phyloP scores from a whole-genome alignment of 345 rosid genomes.

The Citrus sp. region DNA sequence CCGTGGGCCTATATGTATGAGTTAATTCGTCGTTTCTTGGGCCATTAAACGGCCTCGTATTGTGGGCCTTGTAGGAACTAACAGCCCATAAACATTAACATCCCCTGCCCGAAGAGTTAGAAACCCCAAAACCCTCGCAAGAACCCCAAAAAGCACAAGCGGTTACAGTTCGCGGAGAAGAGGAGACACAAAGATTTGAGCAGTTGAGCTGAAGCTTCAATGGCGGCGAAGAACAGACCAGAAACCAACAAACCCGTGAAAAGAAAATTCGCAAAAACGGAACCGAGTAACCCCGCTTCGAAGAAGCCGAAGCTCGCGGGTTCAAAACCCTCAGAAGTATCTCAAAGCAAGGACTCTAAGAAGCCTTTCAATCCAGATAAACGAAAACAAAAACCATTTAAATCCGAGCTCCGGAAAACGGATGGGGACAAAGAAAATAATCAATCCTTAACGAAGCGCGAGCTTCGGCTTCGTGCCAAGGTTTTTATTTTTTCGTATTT shows the following conservation, averaged over 20 bases:
- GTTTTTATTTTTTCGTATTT: constrained; percentile 15
- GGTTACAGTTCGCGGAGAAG: not conserved
- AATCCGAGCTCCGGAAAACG: constrained; percentile 17
- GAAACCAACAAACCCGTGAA: constrained; percentile 21
- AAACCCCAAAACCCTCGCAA: constrained; percentile 19
- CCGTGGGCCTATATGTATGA: no score
- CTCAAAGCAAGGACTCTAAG: constrained; percentile 14
- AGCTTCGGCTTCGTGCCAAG: constrained; percentile 51
- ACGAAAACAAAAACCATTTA: not conserved
- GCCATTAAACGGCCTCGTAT: not conserved
- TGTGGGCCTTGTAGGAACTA: not conserved
- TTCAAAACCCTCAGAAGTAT: constrained; percentile 8
- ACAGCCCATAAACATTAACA: not conserved
- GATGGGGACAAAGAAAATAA: constrained; percentile 12
- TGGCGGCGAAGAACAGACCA: constrained; percentile 49
- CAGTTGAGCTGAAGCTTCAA: constrained; percentile 20
- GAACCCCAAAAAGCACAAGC: not conserved
- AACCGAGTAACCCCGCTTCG: constrained; percentile 2
- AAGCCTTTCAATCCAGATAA: constrained; percentile 19
- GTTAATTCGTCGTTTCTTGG: no score
- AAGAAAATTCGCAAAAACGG: constrained; percentile 35
- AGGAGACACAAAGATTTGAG: not conserved
- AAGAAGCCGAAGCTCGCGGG: constrained; percentile 39
- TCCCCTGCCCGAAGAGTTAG: not conserved
- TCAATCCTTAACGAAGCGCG: constrained; percentile 34